Percentiles rank a stretch among this genome's conserved stretches.
Evolutionary conservation across 148 eudicot genomes (phyloP).

Genomic region (Silene uniflora): DNA sequence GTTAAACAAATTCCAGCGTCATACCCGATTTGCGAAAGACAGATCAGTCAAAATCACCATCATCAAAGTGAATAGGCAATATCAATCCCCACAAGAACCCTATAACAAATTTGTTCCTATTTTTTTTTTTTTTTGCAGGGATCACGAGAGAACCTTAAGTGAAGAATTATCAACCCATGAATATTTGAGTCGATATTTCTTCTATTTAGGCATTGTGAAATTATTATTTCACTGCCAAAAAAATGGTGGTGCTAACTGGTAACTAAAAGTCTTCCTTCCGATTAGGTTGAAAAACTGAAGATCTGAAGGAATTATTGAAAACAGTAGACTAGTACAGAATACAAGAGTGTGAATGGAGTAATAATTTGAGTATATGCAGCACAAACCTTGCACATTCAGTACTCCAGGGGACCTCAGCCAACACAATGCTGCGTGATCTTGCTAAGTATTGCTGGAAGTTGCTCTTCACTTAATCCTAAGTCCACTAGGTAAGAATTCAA

Average conservation of each 20-base stretch:
- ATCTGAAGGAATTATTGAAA: not conserved
- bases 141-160: not conserved
- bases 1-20: not conserved
- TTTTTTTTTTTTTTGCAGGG: not conserved
- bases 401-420: slow-evolving; percentile 12
- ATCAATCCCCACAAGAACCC: not conserved
- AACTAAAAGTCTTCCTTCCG: not conserved
- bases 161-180: slow-evolving; percentile 1
- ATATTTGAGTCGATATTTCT: slow-evolving; percentile 3
- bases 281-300: slow-evolving; percentile 3
- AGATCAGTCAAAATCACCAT: not conserved
- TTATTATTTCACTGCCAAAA: too few relatives aligned
- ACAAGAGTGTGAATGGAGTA: not conserved
- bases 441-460: slow-evolving; percentile 22
- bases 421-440: slow-evolving; percentile 16
- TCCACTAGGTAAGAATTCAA: slow-evolving; percentile 17
- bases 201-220: not conserved
- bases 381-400: slow-evolving; percentile 27
- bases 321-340: slow-evolving; percentile 1
- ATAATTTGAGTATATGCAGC: slow-evolving; percentile 4
- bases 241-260: too few relatives aligned
- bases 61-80: not conserved
- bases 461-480: slow-evolving; percentile 19
- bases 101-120: not conserved
- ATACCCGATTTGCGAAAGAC: not conserved